phyloP scores from a whole-genome alignment of 768 basidiomycete species.

The Termitomyces sp. region DNA sequence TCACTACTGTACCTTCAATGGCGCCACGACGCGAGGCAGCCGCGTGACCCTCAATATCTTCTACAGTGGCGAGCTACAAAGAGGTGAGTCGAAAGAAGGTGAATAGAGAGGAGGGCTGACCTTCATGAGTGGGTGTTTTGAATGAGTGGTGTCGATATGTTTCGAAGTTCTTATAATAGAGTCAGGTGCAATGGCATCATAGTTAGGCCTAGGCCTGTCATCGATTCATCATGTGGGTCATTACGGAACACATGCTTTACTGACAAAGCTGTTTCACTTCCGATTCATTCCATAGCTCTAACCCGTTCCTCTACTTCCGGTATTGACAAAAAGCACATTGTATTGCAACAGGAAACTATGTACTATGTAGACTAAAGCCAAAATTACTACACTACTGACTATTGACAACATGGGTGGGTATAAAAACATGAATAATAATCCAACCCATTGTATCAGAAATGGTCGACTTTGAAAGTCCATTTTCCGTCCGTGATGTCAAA shows the following conservation, averaged over 20 bases:
- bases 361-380: constrained; percentile 13
- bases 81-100: constrained; percentile 1
- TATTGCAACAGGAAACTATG: constrained; percentile 7
- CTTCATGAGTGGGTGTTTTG: constrained; percentile 26
- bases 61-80: constrained; percentile 30
- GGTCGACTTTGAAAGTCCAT: constrained; percentile 93
- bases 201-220: background rate
- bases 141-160: background rate
- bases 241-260: constrained; percentile 3
- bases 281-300: constrained; percentile 2
- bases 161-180: constrained; percentile 1
- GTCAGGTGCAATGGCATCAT: constrained; percentile 4
- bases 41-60: constrained; percentile 51
- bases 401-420: constrained; percentile 2
- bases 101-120: constrained; percentile 12
- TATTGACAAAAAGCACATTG: background rate
- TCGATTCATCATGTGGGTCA: constrained; percentile 6
- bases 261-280: too few species aligned
- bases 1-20: constrained; percentile 50
- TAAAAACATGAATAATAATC: background rate
- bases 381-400: constrained; percentile 8
- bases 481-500: constrained; percentile 80
- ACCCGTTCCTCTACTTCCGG: background rate
- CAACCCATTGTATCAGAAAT: constrained; percentile 55
- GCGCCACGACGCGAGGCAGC: constrained; percentile 59